phyloP scores from a whole-genome alignment of 208 protist species.

The Crithidia mellificae region DNA sequence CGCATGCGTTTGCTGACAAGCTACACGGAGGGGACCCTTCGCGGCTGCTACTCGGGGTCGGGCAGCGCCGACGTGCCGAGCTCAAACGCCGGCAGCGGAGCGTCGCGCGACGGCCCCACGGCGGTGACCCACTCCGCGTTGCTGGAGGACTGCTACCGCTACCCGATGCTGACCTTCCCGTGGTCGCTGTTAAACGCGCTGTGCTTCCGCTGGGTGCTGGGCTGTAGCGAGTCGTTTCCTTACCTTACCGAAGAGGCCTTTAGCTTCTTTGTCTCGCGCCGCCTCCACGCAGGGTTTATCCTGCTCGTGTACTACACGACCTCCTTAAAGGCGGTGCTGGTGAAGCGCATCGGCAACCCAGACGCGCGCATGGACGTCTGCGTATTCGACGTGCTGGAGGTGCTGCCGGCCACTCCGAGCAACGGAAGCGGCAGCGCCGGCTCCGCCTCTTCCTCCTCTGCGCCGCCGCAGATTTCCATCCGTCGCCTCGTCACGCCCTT shows the following conservation, averaged over 20 bases:
- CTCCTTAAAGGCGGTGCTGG: constrained; percentile 48
- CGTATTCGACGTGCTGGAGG: constrained; percentile 60
- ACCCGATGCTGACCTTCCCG: constrained; percentile 36
- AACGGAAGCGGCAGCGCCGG: background rate
- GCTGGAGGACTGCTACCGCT: constrained; percentile 11
- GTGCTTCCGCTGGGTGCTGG: constrained; percentile 61
- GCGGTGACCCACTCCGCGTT: background rate
- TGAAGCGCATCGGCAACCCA: constrained; percentile 17
- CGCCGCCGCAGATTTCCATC: constrained; percentile 30
- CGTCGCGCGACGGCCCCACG: background rate
- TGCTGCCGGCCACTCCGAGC: background rate
- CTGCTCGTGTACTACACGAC: constrained; percentile 52
- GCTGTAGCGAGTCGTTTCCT: constrained; percentile 41
- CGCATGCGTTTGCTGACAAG: constrained; percentile 39
- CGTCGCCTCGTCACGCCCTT: constrained; percentile 41
- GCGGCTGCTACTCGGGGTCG: background rate
- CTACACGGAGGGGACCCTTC: constrained; percentile 35
- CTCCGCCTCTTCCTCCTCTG: too few relatives aligned
- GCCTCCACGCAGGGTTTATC: constrained; percentile 51
- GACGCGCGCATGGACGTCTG: constrained; percentile 20
- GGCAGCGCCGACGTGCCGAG: too few relatives aligned
- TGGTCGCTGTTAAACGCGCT: constrained; percentile 55
- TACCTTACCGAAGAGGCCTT: constrained; percentile 52
- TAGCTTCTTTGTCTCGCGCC: constrained; percentile 55
- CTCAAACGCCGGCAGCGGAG: too few relatives aligned